A percentile compares a stretch with the other conserved stretches of the same genome.
These are phyloP conservation scores for Nidularia pulvinata DNA, from an alignment of 768 basidiomycete genomes.

Conservation along the genomic window DNA sequence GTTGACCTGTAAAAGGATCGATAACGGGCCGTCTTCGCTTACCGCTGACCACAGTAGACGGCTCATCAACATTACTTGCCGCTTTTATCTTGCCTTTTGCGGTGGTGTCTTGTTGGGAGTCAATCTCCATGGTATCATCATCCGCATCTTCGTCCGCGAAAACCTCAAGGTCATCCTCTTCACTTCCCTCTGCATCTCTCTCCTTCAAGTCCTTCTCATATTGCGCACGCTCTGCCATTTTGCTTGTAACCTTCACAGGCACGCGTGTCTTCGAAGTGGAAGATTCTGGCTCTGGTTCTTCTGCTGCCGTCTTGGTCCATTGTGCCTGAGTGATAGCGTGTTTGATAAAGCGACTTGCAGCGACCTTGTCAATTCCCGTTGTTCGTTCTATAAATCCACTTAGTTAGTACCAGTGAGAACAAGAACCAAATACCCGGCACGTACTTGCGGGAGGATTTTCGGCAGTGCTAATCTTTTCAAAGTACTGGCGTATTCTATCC, in stretches of 20 bases:
- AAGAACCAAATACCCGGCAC: too few species aligned
- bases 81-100: constrained; percentile 28
- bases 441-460: constrained; percentile 65
- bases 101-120: constrained; percentile 18
- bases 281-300: constrained; percentile 22
- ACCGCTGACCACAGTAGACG: constrained; percentile 8
- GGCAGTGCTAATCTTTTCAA: constrained; percentile 77
- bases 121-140: constrained; percentile 1
- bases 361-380: constrained; percentile 70
- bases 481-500: constrained; percentile 81
- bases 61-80: too few species aligned
- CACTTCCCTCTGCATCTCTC: constrained; percentile 40
- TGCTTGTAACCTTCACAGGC: constrained; percentile 61
- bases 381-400: constrained; percentile 26
- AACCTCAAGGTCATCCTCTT: constrained; percentile 39
- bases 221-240: constrained; percentile 70
- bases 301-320: constrained; percentile 27
- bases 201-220: constrained; percentile 59
- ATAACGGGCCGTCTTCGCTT: constrained; percentile 53
- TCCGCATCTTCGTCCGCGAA: constrained; percentile 29
- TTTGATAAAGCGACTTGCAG: constrained; percentile 83
- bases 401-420: too few species aligned
- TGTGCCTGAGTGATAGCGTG: constrained; percentile 73
- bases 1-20: constrained; percentile 68
- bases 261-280: constrained; percentile 26